A percentile compares a stretch with the other conserved stretches of the same genome.
These are phyloP conservation scores for Nectriaceae sp. DNA, from an alignment of 2,329 filamentous ascomycete genomes.

Conservation along the genomic window DNA sequence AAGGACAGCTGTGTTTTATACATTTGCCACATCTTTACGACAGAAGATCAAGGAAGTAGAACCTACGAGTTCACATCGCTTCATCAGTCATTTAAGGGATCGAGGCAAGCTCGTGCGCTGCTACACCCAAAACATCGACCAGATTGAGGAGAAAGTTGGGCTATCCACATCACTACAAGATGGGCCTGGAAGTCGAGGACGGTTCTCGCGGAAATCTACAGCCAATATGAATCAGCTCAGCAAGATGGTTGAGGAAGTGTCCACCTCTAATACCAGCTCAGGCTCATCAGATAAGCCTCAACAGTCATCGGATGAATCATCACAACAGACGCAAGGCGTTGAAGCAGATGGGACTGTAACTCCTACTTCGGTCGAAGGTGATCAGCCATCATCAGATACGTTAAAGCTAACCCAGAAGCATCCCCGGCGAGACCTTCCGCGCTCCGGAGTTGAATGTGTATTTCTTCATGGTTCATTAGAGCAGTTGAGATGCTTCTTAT, in stretches of 20 bases:
- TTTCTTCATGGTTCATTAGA: conserved; percentile 71
- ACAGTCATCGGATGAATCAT: conserved; percentile 20
- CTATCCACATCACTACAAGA: conserved; percentile 62
- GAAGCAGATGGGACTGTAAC: conserved; percentile 15
- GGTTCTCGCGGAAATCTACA: conserved; percentile 56
- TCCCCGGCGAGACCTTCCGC: conserved; percentile 28
- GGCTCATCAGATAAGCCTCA: conserved; percentile 23
- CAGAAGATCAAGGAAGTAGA: conserved; percentile 64
- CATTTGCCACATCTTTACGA: conserved; percentile 68
- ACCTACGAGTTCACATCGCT: conserved; percentile 67
- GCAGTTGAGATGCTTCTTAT: conserved; percentile 64
- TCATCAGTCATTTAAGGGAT: conserved; percentile 68
- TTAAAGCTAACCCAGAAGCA: conserved; percentile 21
- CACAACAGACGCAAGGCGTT: conserved; percentile 15
- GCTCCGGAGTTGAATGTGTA: conserved; percentile 63
- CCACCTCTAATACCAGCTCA: conserved; percentile 17
- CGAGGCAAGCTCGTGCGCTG: conserved; percentile 69
- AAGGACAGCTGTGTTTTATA: conserved; percentile 71
- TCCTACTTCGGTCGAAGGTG: conserved; percentile 18
- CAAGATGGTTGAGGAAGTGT: conserved; percentile 40
- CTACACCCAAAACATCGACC: conserved; percentile 77
- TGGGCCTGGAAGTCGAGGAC: conserved; percentile 62
- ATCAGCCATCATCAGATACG: conserved; percentile 19
- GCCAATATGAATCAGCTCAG: conserved; percentile 35
- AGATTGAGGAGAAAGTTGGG: conserved; percentile 70